phyloP scores from a whole-genome alignment of 1,139 yeast genomes.

The Kodamaea derodonti region DNA sequence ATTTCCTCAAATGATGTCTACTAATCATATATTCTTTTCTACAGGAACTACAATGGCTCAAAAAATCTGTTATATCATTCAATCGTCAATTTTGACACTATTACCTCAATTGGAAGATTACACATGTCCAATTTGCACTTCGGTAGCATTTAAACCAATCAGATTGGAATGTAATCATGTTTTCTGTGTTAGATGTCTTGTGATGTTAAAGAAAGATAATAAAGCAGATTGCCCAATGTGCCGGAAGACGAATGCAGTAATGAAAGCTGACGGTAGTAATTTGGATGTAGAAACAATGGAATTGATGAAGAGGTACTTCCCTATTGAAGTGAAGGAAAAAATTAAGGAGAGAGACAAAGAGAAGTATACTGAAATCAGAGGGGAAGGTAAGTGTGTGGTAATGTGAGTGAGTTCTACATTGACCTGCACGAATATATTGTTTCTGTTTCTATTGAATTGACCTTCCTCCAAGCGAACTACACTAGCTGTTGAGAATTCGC shows the following conservation, averaged over 20 bases:
- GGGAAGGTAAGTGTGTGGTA: conserved; percentile 27
- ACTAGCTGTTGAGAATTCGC: too few relatives aligned
- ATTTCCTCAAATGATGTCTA: conserved; percentile 45
- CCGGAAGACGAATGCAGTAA: conserved; percentile 48
- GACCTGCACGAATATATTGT: too few relatives aligned
- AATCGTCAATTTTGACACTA: conserved; percentile 49
- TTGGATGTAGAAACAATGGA: conserved; percentile 53
- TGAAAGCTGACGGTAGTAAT: conserved; percentile 56
- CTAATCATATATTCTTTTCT: conserved; percentile 41
- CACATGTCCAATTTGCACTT: conserved; percentile 67
- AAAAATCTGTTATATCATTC: conserved; percentile 53
- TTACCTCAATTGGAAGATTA: conserved; percentile 75
- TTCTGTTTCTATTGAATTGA: too few relatives aligned
- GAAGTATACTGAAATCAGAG: conserved; percentile 31
- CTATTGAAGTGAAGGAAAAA: conserved; percentile 62
- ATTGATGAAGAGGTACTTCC: conserved; percentile 58
- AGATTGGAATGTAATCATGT: conserved; percentile 59
- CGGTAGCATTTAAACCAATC: conserved; percentile 69
- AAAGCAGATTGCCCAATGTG: conserved; percentile 69
- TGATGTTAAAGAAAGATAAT: conserved; percentile 56
- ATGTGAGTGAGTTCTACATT: too few relatives aligned
- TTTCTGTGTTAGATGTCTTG: conserved; percentile 69
- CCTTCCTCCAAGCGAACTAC: too few relatives aligned
- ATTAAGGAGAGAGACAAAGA: conserved; percentile 58
- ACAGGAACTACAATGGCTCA: conserved; percentile 51